Evolutionary conservation across 2,329 filamentous ascomycete species (phyloP).

Genomic region (Trichoderma atrobrunneum): DNA sequence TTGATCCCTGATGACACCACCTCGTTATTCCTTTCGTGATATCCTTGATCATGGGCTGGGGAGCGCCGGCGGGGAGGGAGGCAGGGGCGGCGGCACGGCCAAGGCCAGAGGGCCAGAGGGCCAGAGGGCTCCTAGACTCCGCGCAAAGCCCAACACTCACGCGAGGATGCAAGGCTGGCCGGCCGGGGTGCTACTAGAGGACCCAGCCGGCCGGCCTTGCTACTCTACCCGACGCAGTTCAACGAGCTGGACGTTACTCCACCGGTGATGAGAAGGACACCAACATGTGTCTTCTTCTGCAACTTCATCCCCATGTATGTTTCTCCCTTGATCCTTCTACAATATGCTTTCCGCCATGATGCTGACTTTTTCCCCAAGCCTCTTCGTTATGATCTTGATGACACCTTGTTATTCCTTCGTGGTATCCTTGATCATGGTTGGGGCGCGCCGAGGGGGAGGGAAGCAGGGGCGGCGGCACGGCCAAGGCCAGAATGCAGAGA

Average conservation of each 20-base stretch:
- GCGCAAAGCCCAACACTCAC: too few species aligned
- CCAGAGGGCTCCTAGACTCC: too few species aligned
- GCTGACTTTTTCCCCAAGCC: neutral
- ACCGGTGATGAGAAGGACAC: neutral
- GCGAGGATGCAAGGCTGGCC: neutral
- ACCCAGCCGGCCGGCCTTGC: too few species aligned
- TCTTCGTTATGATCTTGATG: neutral
- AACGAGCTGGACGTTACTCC: too few species aligned
- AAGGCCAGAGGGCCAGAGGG: too few species aligned
- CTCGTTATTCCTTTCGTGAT: neutral
- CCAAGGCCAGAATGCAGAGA: too few species aligned
- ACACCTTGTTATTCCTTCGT: neutral
- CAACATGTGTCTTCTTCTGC: neutral
- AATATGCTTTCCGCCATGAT: neutral
- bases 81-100: too few species aligned
- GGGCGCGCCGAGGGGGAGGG: too few species aligned
- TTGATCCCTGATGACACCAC: neutral
- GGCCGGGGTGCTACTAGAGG: neutral
- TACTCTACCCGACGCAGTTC: too few species aligned
- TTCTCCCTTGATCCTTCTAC: neutral
- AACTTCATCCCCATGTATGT: neutral
- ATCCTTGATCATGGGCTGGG: neutral
- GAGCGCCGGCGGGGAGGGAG: too few species aligned
- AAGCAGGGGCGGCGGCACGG: too few species aligned
- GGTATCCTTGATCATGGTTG: neutral